Evolutionary conservation across 2,329 filamentous ascomycete genomes (phyloP).

Genomic region (Trichophyton equinum): DNA sequence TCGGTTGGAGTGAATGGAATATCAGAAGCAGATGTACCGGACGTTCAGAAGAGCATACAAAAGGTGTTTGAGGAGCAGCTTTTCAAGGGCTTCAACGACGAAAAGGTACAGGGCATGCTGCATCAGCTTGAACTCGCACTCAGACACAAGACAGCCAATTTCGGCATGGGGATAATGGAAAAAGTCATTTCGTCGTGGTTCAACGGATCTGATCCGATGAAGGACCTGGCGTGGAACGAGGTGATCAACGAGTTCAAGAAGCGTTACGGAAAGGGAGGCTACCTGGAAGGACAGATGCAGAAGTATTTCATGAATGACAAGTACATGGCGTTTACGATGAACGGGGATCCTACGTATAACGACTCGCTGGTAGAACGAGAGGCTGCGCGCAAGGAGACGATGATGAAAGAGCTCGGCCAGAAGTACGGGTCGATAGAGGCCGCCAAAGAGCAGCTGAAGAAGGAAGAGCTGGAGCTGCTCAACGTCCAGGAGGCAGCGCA

Average conservation of each 20-base stretch:
- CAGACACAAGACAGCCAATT: slow-evolving; percentile 93
- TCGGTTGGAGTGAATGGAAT: slow-evolving; percentile 89
- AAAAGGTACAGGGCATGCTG: slow-evolving; percentile 85
- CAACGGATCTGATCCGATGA: slow-evolving; percentile 84
- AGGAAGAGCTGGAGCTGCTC: slow-evolving; percentile 67
- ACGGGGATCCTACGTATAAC: slow-evolving; percentile 63
- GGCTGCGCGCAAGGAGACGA: slow-evolving; percentile 55
- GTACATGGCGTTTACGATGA: slow-evolving; percentile 87
- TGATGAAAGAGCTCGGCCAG: slow-evolving; percentile 58
- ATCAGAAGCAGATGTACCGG: slow-evolving; percentile 61
- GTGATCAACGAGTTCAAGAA: slow-evolving; percentile 71
- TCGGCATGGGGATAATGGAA: slow-evolving; percentile 82
- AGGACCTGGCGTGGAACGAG: slow-evolving; percentile 82
- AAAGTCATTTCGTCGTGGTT: slow-evolving; percentile 89
- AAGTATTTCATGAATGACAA: slow-evolving; percentile 85
- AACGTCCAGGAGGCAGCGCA: slow-evolving; percentile 73
- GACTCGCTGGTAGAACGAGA: slow-evolving; percentile 67
- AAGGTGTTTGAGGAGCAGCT: slow-evolving; percentile 58
- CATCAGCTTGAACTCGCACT: slow-evolving; percentile 87
- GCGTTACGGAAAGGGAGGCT: slow-evolving; percentile 60
- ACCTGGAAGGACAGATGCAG: slow-evolving; percentile 72
- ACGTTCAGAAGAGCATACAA: slow-evolving; percentile 61
- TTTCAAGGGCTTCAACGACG: slow-evolving; percentile 68
- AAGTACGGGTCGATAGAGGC: slow-evolving; percentile 58
- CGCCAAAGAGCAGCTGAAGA: slow-evolving; percentile 58